Percentiles rank a stretch among this genome's conserved stretches.
Evolutionary conservation across 208 protist genomes (phyloP).

Genomic region (Leishmania major): DNA sequence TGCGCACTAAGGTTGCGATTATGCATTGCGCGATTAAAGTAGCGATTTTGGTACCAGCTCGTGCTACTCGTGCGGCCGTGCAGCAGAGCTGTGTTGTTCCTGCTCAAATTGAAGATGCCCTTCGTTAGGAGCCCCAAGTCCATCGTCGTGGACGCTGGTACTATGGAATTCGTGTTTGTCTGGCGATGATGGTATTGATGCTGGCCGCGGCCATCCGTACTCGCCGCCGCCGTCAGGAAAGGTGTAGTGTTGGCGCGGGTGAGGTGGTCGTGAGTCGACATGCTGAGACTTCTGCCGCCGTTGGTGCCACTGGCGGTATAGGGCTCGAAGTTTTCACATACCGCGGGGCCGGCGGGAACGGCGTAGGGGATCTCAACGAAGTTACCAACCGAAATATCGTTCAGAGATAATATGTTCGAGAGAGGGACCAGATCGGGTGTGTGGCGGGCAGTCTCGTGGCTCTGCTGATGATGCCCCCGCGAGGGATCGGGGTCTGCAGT

Average conservation of each 20-base stretch:
- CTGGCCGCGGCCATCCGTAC: neutral
- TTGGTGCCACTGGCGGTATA: neutral
- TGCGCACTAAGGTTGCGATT: slow-evolving; percentile 29
- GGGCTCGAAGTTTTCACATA: slow-evolving; percentile 11
- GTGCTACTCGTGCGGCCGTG: slow-evolving; percentile 68
- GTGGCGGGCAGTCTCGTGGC: neutral
- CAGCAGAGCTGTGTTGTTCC: slow-evolving; percentile 9
- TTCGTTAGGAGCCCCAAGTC: neutral
- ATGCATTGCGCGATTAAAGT: slow-evolving; percentile 39
- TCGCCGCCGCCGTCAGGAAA: neutral
- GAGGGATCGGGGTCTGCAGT: neutral
- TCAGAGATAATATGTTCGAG: slow-evolving; percentile 6
- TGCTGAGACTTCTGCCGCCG: neutral
- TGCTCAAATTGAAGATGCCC: neutral
- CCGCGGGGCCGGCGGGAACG: slow-evolving; percentile 18
- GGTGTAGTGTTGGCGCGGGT: slow-evolving; percentile 7
- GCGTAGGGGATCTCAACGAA: slow-evolving; percentile 37
- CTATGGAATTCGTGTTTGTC: too few relatives aligned
- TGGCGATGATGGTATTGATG: neutral
- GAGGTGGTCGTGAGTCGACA: slow-evolving; percentile 1
- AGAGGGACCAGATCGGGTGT: neutral
- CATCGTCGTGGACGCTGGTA: neutral
- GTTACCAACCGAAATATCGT: slow-evolving; percentile 17
- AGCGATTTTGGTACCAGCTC: slow-evolving; percentile 60
- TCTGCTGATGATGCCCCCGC: neutral